phyloP scores from a whole-genome alignment of 805 yeast genomes.

The Ogataea ganodermae region DNA sequence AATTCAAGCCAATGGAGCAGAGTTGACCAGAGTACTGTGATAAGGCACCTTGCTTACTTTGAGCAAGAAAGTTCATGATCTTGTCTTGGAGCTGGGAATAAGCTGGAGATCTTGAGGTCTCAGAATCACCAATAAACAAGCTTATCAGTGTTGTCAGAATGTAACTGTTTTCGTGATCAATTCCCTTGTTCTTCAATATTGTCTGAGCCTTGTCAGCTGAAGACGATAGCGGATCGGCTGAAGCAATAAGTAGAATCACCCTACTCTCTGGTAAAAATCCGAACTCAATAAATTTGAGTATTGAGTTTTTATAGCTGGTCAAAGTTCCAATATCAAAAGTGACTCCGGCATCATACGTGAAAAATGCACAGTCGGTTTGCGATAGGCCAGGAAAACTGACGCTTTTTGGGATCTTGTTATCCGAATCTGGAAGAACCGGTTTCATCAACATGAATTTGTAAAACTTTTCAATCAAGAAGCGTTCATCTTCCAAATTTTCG shows the following conservation, averaged over 20 bases:
- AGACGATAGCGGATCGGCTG: constrained; percentile 57
- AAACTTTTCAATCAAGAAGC: constrained; percentile 48
- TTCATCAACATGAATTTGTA: constrained; percentile 58
- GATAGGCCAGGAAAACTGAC: constrained; percentile 66
- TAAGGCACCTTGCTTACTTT: constrained; percentile 53
- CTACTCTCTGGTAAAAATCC: constrained; percentile 40
- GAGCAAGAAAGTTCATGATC: constrained; percentile 50
- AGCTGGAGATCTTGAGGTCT: constrained; percentile 51
- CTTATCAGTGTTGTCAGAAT: constrained; percentile 47
- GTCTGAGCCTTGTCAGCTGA: constrained; percentile 58
- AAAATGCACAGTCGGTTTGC: constrained; percentile 54
- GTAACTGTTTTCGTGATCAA: constrained; percentile 52
- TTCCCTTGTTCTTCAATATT: constrained; percentile 47
- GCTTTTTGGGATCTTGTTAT: constrained; percentile 45
- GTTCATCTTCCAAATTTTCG: constrained; percentile 39
- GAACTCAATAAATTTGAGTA: constrained; percentile 45
- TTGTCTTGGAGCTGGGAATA: constrained; percentile 54
- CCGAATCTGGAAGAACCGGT: constrained; percentile 42
- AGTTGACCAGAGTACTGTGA: constrained; percentile 46
- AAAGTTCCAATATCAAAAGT: constrained; percentile 53
- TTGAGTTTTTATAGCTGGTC: constrained; percentile 40
- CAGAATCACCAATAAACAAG: constrained; percentile 53
- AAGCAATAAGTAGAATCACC: constrained; percentile 57
- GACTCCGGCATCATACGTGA: constrained; percentile 70
- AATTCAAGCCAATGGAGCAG: constrained; percentile 59